Evolutionary conservation across 2,329 filamentous ascomycete species (phyloP), one percentile per base, ranked within the genome.

Genomic region (Tothia fuscella): DNA sequence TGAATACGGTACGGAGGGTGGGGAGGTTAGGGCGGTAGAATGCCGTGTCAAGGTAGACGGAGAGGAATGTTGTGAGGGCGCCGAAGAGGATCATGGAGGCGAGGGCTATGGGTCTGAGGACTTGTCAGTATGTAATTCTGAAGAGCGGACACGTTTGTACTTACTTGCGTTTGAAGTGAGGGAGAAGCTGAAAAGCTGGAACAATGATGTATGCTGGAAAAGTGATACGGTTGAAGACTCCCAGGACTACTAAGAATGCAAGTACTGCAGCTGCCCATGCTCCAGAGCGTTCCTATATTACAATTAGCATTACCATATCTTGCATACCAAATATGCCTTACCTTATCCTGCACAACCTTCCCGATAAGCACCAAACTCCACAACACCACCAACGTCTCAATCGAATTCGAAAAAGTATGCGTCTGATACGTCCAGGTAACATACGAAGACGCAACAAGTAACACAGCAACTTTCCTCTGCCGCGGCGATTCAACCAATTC

Each of bases 341-440:
- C 86, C 65, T 80, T 82, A 54, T 81, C 77, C 50, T 81, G 78
- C 34, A 82, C 70, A 50, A 96, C 91, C 57, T 89, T 80, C 60
- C 84, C 78, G 47, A 95, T 88, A 59, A 98, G 65, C 36, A 96
- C 88, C 60, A 98, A 65, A 55, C 83, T 88, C 91, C 91, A 98
- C 41, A 85, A 76, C 39, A 98, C 87, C 38, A 89, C 73, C 51
- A 98, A 68, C 3, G 91, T 96, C 66, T 98, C 91, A 50, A 96
- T 74, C 47, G 89, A 93, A 64, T 98, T 98, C 48, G 89, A 96
- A 61, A 98, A 96, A 10, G 91, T 96, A 63, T 98, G 91, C 14
- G 86, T 91, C 64, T 98, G 91, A 64, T 89, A 94, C 33, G 89
- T 95, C 89, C 91, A 98, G 36, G 91, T 98, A 51, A 95, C 89